Conservation (phyloP, 306 rosid genomes). For the Prunus dulcis region DNA sequence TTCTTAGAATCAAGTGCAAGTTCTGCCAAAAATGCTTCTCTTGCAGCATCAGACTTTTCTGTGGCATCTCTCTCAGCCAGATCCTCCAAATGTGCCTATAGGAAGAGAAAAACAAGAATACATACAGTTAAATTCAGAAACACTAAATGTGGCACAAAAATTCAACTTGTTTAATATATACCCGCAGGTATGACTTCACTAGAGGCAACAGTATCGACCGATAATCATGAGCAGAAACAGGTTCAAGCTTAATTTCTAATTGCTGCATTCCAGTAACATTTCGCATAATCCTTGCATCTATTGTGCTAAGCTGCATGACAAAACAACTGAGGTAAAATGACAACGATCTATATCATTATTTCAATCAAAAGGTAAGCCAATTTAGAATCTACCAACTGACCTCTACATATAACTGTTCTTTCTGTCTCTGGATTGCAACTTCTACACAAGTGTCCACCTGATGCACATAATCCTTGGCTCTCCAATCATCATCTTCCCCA, state of each 20-base stretch:
- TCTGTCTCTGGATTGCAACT: constrained; percentile 79
- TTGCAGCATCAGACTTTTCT: constrained; percentile 89
- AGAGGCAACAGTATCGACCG: constrained; percentile 77
- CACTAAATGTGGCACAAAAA: constrained; percentile 5
- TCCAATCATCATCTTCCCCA: constrained; percentile 86
- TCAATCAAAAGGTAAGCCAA: constrained; percentile 7
- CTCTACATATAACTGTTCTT: constrained; percentile 80
- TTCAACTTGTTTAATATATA: constrained; percentile 46
- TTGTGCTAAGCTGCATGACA: constrained; percentile 76
- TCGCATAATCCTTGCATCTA: constrained; percentile 71
- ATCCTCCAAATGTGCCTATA: constrained; percentile 79
- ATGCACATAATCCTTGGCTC: constrained; percentile 71
- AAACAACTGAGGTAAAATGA: constrained; percentile 32
- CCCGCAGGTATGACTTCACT: constrained; percentile 83
- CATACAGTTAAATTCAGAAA: constrained; percentile 21
- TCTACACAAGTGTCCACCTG: constrained; percentile 78
- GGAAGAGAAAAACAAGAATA: constrained; percentile 11
- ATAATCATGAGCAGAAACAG: constrained; percentile 76
- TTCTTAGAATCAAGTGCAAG: constrained; percentile 88
- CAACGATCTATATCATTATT: constrained; percentile 15
- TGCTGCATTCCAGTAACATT: constrained; percentile 82
- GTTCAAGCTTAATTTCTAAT: constrained; percentile 76
- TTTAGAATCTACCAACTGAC: constrained; percentile 40
- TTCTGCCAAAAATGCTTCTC: constrained; percentile 96
- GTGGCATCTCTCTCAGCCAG: constrained; percentile 95